Percentiles rank a stretch among this genome's conserved stretches.
phyloP scores from a whole-genome alignment of 2,329 filamentous ascomycete genomes.

The Aspergillus tamarii region DNA sequence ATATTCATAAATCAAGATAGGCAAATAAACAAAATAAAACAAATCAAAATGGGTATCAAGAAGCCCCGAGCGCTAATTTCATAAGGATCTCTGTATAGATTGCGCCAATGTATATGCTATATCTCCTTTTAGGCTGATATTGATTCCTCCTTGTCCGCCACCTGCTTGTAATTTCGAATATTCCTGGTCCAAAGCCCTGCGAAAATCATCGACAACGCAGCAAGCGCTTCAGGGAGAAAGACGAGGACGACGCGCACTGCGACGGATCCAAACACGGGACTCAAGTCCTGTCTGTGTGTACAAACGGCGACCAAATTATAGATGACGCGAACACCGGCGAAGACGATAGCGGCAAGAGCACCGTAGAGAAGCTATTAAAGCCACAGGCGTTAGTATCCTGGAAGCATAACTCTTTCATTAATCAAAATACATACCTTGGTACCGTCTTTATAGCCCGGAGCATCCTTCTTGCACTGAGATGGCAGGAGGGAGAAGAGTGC shows the following conservation, averaged over 20 bases:
- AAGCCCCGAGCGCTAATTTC: neutral
- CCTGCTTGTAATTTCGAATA: neutral
- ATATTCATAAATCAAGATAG: neutral
- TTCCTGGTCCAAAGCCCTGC: conserved; percentile 17
- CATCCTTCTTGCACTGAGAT: neutral
- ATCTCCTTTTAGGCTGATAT: neutral
- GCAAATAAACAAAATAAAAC: neutral
- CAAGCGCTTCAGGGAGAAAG: conserved; percentile 31
- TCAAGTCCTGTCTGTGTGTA: conserved; percentile 24
- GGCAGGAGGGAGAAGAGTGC: conserved; percentile 5
- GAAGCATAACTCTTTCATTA: neutral
- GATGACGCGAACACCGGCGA: conserved; percentile 30
- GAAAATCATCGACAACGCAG: conserved; percentile 20
- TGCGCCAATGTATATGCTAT: neutral
- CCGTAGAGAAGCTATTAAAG: conserved; percentile 6
- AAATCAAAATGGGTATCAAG: neutral
- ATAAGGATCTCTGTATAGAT: neutral
- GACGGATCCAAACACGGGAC: conserved; percentile 23
- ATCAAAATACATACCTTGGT: conserved; percentile 10
- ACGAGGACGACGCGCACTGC: conserved; percentile 29
- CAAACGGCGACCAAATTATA: conserved; percentile 27
- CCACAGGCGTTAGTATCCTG: neutral
- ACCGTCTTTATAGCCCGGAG: conserved; percentile 3
- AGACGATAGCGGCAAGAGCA: conserved; percentile 18
- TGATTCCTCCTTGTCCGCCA: neutral